A percentile compares a stretch with the other conserved stretches of the same genome.
phyloP scores from a whole-genome alignment of 1,284 basidiomycete species.

The Singerocomus rubriflavus region DNA sequence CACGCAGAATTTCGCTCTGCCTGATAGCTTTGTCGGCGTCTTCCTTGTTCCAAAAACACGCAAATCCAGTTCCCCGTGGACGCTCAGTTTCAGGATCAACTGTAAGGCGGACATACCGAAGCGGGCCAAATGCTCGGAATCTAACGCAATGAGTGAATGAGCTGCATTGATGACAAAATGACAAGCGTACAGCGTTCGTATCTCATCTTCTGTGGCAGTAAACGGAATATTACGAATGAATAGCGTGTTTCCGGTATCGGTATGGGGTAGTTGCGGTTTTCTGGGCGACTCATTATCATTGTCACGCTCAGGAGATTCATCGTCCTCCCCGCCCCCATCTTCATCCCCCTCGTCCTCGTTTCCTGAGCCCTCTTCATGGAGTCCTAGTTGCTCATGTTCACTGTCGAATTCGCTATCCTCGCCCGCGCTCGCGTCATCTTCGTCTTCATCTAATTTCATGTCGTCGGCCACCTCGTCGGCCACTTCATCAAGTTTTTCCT shows the following conservation, averaged over 20 bases:
- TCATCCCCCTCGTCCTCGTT: conserved; percentile 35
- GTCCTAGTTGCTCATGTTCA: conserved; percentile 40
- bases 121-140: conserved; percentile 87
- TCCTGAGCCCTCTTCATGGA: conserved; percentile 40
- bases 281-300: conserved; percentile 39
- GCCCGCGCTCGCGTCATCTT: conserved; percentile 31
- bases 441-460: conserved; percentile 38
- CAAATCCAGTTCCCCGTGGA: conserved; percentile 94
- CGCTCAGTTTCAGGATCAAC: conserved; percentile 83
- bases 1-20: conserved; percentile 73
- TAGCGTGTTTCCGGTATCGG: conserved; percentile 86
- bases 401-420: conserved; percentile 23
- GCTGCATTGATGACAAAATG: not conserved
- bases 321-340: conserved; percentile 37
- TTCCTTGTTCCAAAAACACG: conserved; percentile 94
- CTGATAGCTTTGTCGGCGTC: conserved; percentile 86
- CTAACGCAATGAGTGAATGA: conserved; percentile 29
- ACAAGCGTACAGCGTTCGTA: conserved; percentile 68
- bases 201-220: conserved; percentile 87
- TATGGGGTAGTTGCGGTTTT: conserved; percentile 73
- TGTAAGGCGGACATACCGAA: conserved; percentile 92
- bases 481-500: conserved; percentile 49
- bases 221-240: conserved; percentile 96
- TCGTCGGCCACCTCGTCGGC: conserved; percentile 34
- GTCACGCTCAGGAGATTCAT: conserved; percentile 45